Conservation (phyloP, 345 rosid species). For the Hibiscus syriacus region DNA sequence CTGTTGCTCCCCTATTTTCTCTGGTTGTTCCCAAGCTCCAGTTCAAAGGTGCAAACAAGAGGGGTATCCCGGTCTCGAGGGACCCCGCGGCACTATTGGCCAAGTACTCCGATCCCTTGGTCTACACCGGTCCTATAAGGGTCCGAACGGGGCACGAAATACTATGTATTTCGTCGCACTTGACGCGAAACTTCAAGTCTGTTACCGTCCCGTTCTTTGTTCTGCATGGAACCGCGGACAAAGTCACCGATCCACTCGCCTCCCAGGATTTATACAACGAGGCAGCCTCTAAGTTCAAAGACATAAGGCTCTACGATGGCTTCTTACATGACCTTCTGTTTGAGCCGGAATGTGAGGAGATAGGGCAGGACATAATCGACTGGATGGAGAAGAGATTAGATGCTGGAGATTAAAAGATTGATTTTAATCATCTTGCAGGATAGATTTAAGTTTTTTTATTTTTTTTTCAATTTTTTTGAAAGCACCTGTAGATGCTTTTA, state of each 20-base stretch:
- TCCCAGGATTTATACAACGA: conserved; percentile 73
- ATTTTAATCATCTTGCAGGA: neutral
- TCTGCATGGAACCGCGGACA: conserved; percentile 90
- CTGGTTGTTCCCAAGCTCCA: conserved; percentile 77
- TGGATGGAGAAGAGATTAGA: conserved; percentile 80
- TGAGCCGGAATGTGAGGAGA: conserved; percentile 80
- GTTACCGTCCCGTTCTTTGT: conserved; percentile 77
- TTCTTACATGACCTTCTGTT: conserved; percentile 89
- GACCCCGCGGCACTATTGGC: conserved; percentile 86
- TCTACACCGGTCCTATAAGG: conserved; percentile 94
- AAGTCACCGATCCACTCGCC: conserved; percentile 88
- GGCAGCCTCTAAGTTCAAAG: conserved; percentile 74
- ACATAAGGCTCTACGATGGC: conserved; percentile 81
- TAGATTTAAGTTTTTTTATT: neutral
- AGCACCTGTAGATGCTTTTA: too few species aligned
- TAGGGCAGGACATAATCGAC: conserved; percentile 64
- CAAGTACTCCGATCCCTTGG: conserved; percentile 88
- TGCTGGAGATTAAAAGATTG: conserved; percentile 1
- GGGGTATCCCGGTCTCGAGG: conserved; percentile 95
- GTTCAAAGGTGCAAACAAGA: conserved; percentile 96
- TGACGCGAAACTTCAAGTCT: conserved; percentile 59
- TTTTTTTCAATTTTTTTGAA: too few species aligned
- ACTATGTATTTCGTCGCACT: conserved; percentile 64
- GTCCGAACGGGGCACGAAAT: conserved; percentile 96
- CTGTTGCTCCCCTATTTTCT: conserved; percentile 86